Evolutionary conservation across 768 basidiomycete species (phyloP), one percentile per base, ranked within the genome.

Genomic region (Mrakia hoshinonis): DNA sequence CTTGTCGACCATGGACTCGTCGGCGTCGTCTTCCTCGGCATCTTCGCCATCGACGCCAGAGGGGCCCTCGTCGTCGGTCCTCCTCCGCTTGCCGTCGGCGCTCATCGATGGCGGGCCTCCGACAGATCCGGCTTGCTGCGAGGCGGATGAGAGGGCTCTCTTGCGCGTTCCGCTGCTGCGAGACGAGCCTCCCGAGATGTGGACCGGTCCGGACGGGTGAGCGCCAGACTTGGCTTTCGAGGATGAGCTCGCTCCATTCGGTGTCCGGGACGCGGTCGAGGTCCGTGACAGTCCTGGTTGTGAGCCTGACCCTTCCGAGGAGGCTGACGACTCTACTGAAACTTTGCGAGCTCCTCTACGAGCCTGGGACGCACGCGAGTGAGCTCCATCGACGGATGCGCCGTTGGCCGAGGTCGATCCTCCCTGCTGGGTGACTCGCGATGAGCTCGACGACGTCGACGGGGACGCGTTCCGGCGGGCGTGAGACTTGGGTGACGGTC

Each of bases 1-100:
- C n/a, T 38, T 34, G 46, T 46, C 54, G 48, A 48, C 68, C 29
- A 54, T 75, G 5, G 70, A 69, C 31, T 64, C 72, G 20, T 72
- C 71, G 22, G 70, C 64, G 13, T 68, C 54, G 34, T 36, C 43
- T 2, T 66, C 52, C 13, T 60, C 67, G 18, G 70, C 64, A 15
- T 68, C 54, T 39, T 36, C 43, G 3, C 62, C 52, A 6, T 60
- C 67, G 18, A 18, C 54, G 12, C 13, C 39, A 31, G 54, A 15
- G 9, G 39, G 38, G 11, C 24, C 55, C 26, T 54, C 67, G 4
- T 38, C 54, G 39, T 60, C 52, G 24, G 52, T 52, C 26, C 34
- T 55, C 43, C 34, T 55, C 18, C 52, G 38, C 54, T 54, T 58
- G 18, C 29, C 39, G 9, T 43, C 67, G 22, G 52, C 38, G 11